Percentiles rank a stretch among this genome's conserved stretches.
Conservation (phyloP, 2,329 filamentous ascomycete genomes). For the Penicillium aurantiogriseum region DNA sequence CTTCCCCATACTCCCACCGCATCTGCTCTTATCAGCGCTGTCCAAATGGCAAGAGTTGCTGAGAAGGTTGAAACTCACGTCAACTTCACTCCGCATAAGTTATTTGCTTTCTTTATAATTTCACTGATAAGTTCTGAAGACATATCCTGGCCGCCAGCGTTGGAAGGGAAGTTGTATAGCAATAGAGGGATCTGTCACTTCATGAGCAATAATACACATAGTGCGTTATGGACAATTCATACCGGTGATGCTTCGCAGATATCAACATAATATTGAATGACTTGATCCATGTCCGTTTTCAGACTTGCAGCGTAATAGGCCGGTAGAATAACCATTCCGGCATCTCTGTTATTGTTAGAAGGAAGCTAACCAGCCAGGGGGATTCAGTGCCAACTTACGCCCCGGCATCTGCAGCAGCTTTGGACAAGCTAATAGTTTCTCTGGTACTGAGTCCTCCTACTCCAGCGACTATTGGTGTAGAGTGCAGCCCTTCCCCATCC, state of each 20-base stretch:
- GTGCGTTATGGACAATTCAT: neutral
- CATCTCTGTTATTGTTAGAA: neutral
- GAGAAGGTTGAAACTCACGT: neutral
- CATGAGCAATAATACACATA: neutral
- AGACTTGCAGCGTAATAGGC: neutral
- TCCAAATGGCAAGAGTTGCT: neutral
- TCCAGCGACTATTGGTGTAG: neutral
- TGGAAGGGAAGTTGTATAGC: neutral
- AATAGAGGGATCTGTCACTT: neutral
- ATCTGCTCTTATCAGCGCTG: neutral
- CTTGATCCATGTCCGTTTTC: neutral
- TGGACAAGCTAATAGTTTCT: neutral
- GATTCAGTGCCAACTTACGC: neutral
- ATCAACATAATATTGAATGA: neutral
- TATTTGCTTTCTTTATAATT: neutral
- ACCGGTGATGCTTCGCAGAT: neutral
- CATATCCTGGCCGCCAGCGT: neutral
- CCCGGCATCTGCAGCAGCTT: neutral
- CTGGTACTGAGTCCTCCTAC: neutral
- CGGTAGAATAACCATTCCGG: neutral
- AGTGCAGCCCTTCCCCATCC: neutral
- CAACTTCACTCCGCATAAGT: neutral
- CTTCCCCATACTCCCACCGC: neutral
- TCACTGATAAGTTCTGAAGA: neutral
- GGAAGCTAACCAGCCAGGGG: neutral